These are phyloP conservation scores for Cinnamomum micranthum DNA, from an alignment of 164 flowering plant species.

Conservation along the genomic window DNA sequence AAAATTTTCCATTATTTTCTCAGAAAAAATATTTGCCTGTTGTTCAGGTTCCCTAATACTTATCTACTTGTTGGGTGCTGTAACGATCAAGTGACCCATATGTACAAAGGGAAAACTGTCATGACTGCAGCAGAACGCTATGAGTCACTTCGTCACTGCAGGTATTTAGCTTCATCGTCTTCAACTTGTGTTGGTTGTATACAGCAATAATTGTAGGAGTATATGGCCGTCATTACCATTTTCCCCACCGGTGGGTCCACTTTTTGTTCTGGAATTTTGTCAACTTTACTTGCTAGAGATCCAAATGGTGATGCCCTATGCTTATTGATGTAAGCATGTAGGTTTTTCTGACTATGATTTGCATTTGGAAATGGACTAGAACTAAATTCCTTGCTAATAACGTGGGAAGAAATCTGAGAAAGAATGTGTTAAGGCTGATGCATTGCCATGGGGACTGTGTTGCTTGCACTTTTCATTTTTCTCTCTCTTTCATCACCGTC, in stretches of 20 bases:
- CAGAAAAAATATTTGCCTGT: background rate
- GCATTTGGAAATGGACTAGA: background rate
- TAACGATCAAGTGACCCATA: constrained; percentile 76
- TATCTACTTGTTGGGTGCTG: constrained; percentile 93
- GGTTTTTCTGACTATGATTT: background rate
- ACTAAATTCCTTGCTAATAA: background rate
- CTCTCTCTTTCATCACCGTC: too few relatives aligned
- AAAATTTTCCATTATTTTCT: background rate
- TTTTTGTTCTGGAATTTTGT: background rate
- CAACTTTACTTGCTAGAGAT: background rate
- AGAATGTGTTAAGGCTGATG: too few relatives aligned
- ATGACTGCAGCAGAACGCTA: constrained; percentile 81
- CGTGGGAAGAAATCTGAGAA: too few relatives aligned
- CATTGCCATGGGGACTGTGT: too few relatives aligned
- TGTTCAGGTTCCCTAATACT: constrained; percentile 76
- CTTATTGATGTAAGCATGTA: background rate
- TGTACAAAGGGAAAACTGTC: constrained; percentile 90
- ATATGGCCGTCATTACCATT: background rate
- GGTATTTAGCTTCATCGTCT: constrained; percentile 27
- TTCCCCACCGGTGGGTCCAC: background rate
- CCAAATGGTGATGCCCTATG: background rate
- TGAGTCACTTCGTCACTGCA: constrained; percentile 98
- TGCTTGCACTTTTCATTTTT: too few relatives aligned
- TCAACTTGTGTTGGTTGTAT: background rate
- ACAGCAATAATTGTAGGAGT: background rate